Evolutionary conservation across 208 protist species (phyloP).

Genomic region (Entamoeba dispar): DNA sequence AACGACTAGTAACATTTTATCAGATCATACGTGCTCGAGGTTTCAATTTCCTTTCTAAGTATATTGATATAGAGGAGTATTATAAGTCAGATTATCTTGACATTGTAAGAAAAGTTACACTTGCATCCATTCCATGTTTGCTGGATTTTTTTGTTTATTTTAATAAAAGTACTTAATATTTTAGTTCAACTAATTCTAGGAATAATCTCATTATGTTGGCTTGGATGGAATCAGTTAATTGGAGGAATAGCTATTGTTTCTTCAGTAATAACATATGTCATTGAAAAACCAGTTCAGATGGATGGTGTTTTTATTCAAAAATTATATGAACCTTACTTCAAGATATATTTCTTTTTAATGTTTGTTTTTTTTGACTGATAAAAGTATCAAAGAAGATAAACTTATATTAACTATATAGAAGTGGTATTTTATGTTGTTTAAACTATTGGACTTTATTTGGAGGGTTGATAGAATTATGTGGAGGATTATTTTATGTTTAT

Average conservation of each 20-base stretch:
- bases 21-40: neutral
- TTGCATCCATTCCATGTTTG: neutral
- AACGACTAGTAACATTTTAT: neutral
- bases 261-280: neutral
- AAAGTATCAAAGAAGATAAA: too few relatives aligned
- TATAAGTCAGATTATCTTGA: neutral
- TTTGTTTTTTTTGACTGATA: neutral
- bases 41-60: neutral
- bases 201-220: neutral
- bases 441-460: neutral
- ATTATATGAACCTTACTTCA: neutral
- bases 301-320: neutral
- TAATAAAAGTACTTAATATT: neutral
- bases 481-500: neutral
- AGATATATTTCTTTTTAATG: neutral
- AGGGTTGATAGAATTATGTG: neutral
- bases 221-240: neutral
- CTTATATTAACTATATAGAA: neutral
- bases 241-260: neutral
- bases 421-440: neutral
- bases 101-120: neutral
- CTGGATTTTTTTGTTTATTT: neutral
- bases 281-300: neutral
- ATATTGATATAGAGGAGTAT: neutral
- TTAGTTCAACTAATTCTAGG: neutral